Evolutionary conservation across 2,329 filamentous ascomycete species (phyloP), one percentile per base, ranked within the genome.

Genomic region (Claviceps fusiformis): DNA sequence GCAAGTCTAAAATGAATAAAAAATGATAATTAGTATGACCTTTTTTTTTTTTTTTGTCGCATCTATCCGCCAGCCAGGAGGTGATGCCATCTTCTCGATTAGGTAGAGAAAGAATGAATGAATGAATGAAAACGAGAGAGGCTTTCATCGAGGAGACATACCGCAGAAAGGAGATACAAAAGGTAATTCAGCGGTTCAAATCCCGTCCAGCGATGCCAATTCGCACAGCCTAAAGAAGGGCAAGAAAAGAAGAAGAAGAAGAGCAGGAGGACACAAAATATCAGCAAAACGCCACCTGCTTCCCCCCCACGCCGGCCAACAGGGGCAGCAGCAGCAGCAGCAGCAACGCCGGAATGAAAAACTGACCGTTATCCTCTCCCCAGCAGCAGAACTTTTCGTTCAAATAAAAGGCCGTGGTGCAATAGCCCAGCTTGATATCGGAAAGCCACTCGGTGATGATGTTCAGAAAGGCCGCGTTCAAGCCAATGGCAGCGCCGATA

Each of bases 331-430:
- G 10, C 6, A 10, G 35, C 35, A 37, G 35, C 35, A n/a, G 29
- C n/a, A 35, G 11, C 11, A 24, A 19, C 11, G 15, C 39, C 5
- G 17, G 2, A 17, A 19, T 5, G 31, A 37, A 31, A 47, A 31
- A n/a, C 72, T 48, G 71, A 84, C 84, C 91, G 65, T 82, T 86
- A 63, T 96, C 90, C 55, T 93, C 87, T 43, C 93, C 93, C 90
- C 91, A 98, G 68, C 93, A 98, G 71, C 93, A 98, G 69, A 98
- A 98, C 68, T 82, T 86, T 76, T 97, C 89, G 70, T 98, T 98
- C 56, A 98, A 78, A 67, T 98, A 98, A 70, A 97, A 98, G 3
- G 85, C 92, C 9, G 91, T 96, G 13, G 84, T 87, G 75, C 93
- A 98, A 71, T 96, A 85, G n/a, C 93, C 93, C 65, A 92, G 76